phyloP scores from a whole-genome alignment of 1,139 yeast genomes.

The Sugiyamaella sp. region DNA sequence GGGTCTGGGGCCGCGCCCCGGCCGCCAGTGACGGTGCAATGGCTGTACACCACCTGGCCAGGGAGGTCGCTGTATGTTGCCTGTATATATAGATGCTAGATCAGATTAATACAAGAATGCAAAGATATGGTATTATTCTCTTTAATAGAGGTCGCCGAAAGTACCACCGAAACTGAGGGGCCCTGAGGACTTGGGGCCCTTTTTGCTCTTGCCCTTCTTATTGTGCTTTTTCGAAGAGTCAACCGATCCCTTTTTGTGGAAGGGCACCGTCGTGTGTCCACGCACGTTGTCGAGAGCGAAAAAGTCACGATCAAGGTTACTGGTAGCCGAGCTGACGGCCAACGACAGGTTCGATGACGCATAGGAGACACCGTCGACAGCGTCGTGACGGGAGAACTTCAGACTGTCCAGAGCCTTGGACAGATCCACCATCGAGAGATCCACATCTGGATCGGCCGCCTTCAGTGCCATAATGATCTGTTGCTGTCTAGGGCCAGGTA shows the following conservation, averaged over 20 bases:
- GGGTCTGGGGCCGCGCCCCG: too few relatives aligned
- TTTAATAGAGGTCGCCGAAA: conserved; percentile 25
- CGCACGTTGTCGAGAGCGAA: conserved; percentile 66
- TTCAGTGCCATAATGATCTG: conserved; percentile 53
- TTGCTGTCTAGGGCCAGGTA: conserved; percentile 69
- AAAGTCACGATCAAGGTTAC: conserved; percentile 71
- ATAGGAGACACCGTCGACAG: conserved; percentile 41
- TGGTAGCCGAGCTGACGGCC: conserved; percentile 55
- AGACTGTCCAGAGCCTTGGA: conserved; percentile 69
- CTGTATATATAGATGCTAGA: too few relatives aligned
- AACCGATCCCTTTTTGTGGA: conserved; percentile 54
- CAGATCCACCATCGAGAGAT: conserved; percentile 58
- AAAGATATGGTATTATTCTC: neutral
- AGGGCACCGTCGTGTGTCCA: conserved; percentile 70
- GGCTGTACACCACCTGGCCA: too few relatives aligned
- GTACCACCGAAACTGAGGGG: conserved; percentile 24
- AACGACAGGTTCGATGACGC: conserved; percentile 40
- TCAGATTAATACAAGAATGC: neutral
- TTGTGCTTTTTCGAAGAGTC: conserved; percentile 65
- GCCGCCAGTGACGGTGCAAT: too few relatives aligned
- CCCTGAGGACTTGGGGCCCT: conserved; percentile 40
- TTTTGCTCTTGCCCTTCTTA: conserved; percentile 79
- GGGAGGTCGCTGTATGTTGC: too few relatives aligned
- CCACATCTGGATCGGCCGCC: conserved; percentile 39
- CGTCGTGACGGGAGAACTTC: conserved; percentile 79